Evolutionary conservation across 306 rosid genomes (phyloP), one percentile per base, ranked within the genome.

Genomic region (Betula pendula): DNA sequence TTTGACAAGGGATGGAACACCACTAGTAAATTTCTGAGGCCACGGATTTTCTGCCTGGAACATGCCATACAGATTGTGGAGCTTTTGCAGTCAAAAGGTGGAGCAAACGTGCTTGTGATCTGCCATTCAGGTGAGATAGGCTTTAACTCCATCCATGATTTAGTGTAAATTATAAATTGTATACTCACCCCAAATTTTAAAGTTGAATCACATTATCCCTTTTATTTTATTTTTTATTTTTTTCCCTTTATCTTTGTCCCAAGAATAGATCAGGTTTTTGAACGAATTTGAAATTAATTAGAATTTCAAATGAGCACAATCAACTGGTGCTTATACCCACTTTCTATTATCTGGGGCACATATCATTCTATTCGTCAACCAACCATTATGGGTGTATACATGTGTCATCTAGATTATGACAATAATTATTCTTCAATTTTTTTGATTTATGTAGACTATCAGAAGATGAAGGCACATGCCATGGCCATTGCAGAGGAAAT

Each of bases 21-120:
- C 48, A 77, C 82, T 63, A 63, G 83, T 74, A 89, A 87, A 69
- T 85, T 87, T 86, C 81, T 88, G 56, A 92, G 97, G 81, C 99
- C 99, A 27, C 88, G 96, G 77, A 89, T 93, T 75, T 95, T 95
- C 89, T 95, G 99, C 85, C 81, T 95, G 85, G 97, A 89, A 86
- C 99, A 95, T 69, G 96, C 97, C 71, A 84, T 89, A 79, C 91
- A 89, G 81, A 76, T 87, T 81, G 82, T 91, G 80, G 94, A 95
- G 75, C 84, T 95, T 87, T 83, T 95, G 91, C 91, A 76, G 85
- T 29, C 84, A 77, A 92, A 86, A 89, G 99, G 98, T 70, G 98
- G 99, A 84, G 96, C 91, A 15, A 87, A 85, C 62, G 77, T 91
- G 81, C 97, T 95, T 84, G 88, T 91, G 58, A 90, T 91, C 82